Conservation (phyloP, 495 filamentous ascomycete species). For the Aspergillus nanangensis region DNA sequence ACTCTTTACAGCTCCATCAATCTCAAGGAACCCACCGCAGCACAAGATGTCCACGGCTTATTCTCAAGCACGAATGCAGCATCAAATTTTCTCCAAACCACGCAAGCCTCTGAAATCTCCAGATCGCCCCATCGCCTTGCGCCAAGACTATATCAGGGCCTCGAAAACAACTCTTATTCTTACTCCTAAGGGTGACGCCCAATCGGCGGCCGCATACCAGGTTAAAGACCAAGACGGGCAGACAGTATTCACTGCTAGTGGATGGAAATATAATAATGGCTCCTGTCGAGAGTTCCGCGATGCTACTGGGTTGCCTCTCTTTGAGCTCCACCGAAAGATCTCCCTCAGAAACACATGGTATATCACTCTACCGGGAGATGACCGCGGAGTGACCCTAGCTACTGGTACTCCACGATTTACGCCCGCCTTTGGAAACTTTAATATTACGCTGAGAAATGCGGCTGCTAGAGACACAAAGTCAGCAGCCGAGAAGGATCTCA, state of each 20-base stretch:
- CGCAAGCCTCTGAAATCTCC: conserved; percentile 14
- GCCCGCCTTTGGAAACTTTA: conserved; percentile 14
- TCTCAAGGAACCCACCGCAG: too few relatives aligned
- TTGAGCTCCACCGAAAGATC: conserved; percentile 20
- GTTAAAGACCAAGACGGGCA: conserved; percentile 5
- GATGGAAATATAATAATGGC: conserved; percentile 12
- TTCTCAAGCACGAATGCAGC: conserved; percentile 3
- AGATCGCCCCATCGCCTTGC: conserved; percentile 12
- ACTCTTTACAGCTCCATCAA: neutral
- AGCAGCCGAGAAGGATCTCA: conserved; percentile 15
- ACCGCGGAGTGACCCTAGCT: conserved; percentile 7
- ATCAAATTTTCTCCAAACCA: conserved; percentile 2
- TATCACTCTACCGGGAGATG: conserved; percentile 21
- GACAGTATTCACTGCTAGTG: conserved; percentile 6
- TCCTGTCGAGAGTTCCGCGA: conserved; percentile 14
- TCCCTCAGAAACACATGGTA: conserved; percentile 13
- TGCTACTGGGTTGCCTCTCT: conserved; percentile 13
- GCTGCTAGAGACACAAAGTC: conserved; percentile 15
- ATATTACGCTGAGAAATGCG: conserved; percentile 22
- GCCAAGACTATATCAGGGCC: conserved; percentile 10
- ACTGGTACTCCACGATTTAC: conserved; percentile 11
- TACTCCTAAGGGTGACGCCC: conserved; percentile 6
- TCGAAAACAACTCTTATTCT: conserved; percentile 9
- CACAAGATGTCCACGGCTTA: conserved; percentile 1
- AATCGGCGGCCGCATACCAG: conserved; percentile 7